These are phyloP conservation scores for Oryza brachyantha DNA, from an alignment of 176 grass and related monocot genomes.

Conservation along the genomic window DNA sequence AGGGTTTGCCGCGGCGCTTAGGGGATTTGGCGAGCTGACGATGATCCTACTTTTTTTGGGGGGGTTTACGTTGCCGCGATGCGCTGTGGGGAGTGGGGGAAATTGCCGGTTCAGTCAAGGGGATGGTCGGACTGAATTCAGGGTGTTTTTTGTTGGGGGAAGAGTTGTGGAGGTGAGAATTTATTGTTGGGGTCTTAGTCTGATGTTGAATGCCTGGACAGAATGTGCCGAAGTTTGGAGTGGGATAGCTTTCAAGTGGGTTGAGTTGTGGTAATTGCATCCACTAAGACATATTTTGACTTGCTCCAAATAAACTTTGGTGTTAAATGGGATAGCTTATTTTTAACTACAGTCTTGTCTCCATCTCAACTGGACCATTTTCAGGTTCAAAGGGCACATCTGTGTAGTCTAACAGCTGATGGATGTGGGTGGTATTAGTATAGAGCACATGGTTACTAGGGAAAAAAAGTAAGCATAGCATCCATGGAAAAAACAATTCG, in stretches of 20 bases:
- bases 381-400: background rate
- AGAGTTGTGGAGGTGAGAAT: background rate
- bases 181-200: background rate
- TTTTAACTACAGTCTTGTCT: background rate
- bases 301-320: background rate
- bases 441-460: background rate
- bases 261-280: background rate
- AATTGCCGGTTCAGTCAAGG: background rate
- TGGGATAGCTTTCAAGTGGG: background rate
- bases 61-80: too few species aligned
- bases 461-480: background rate
- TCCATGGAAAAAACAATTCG: background rate
- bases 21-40: too few species aligned
- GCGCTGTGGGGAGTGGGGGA: background rate
- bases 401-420: background rate
- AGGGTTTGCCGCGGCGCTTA: background rate
- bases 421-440: background rate
- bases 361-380: background rate
- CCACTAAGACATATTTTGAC: slow-evolving; percentile 1
- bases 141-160: background rate
- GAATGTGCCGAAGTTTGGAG: background rate
- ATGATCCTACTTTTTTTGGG: too few species aligned
- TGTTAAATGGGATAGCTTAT: slow-evolving; percentile 20
- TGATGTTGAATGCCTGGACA: background rate
- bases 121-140: background rate